Percentiles rank a stretch among this genome's conserved stretches.
Evolutionary conservation across 306 rosid genomes (phyloP).

Genomic region (Macrotyloma uniflorum): DNA sequence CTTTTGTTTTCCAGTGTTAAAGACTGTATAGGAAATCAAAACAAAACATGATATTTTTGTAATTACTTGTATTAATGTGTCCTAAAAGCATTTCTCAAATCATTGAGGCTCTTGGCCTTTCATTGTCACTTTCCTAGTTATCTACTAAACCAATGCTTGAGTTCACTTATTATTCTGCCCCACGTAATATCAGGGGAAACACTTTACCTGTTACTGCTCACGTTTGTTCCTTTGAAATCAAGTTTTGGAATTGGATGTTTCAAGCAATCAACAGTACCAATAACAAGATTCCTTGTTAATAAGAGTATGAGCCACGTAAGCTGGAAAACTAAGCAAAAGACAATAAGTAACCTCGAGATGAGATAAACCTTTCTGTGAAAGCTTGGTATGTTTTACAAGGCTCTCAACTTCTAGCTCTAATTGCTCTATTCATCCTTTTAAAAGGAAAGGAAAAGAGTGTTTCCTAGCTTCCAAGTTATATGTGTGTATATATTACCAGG

Average conservation of each 20-base stretch:
- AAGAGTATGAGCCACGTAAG: neutral
- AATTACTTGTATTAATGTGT: neutral
- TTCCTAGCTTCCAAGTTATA: slow-evolving; percentile 1
- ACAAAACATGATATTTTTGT: neutral
- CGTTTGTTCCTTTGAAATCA: slow-evolving; percentile 6
- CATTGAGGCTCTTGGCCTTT: neutral
- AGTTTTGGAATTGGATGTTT: slow-evolving; percentile 26
- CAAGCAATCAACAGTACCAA: neutral
- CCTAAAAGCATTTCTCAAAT: neutral
- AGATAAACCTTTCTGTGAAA: slow-evolving; percentile 5
- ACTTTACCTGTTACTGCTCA: neutral
- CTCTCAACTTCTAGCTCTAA: slow-evolving; percentile 21
- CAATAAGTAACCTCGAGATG: neutral
- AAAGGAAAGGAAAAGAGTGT: neutral
- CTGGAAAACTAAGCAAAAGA: slow-evolving; percentile 13
- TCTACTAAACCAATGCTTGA: neutral
- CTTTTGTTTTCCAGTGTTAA: neutral
- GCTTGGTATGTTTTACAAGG: neutral
- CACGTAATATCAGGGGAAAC: neutral
- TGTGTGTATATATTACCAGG: neutral
- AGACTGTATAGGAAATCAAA: neutral
- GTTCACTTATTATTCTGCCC: neutral
- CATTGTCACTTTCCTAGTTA: slow-evolving; percentile 9
- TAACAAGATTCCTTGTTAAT: slow-evolving; percentile 7
- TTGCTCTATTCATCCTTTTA: slow-evolving; percentile 7